Conservation (phyloP, 2,329 filamentous ascomycete species). For the Colletotrichum scovillei region DNA sequence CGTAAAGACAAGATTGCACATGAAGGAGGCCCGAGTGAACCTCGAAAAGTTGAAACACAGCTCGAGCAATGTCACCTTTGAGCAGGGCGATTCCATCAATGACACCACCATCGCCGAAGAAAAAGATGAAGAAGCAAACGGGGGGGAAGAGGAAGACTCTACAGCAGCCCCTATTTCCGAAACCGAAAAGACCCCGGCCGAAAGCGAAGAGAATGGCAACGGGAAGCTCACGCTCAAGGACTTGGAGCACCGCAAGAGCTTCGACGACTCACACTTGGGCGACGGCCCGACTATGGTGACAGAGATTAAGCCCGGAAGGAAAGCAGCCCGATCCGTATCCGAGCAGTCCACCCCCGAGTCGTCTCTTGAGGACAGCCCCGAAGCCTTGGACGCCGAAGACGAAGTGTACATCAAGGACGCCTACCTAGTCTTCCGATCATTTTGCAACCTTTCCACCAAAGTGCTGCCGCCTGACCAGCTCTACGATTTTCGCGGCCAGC, state of each 20-base stretch:
- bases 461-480: slow-evolving; percentile 89
- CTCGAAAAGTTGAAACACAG: slow-evolving; percentile 63
- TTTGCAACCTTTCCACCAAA: slow-evolving; percentile 98
- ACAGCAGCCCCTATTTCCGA: slow-evolving; percentile 41
- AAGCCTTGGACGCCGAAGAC: slow-evolving; percentile 79
- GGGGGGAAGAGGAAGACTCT: slow-evolving; percentile 34
- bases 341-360: slow-evolving; percentile 67
- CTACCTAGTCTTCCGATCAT: slow-evolving; percentile 95
- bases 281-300: slow-evolving; percentile 77
- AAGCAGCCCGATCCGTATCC: slow-evolving; percentile 59
- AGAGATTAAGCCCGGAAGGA: slow-evolving; percentile 62
- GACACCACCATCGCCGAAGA: slow-evolving; percentile 49
- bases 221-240: slow-evolving; percentile 75
- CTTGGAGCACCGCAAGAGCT: slow-evolving; percentile 75
- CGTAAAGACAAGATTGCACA: slow-evolving; percentile 85
- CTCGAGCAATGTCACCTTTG: slow-evolving; percentile 64
- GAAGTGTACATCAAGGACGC: slow-evolving; percentile 98
- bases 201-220: slow-evolving; percentile 45
- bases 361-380: slow-evolving; percentile 64
- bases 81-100: slow-evolving; percentile 55
- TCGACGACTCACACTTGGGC: slow-evolving; percentile 74
- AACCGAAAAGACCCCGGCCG: slow-evolving; percentile 41
- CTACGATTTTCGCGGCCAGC: slow-evolving; percentile 90
- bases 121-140: slow-evolving; percentile 50
- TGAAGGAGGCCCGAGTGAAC: slow-evolving; percentile 83